phyloP scores from a whole-genome alignment of 2,329 filamentous ascomycete species.

The Paecilomyces sp. region DNA sequence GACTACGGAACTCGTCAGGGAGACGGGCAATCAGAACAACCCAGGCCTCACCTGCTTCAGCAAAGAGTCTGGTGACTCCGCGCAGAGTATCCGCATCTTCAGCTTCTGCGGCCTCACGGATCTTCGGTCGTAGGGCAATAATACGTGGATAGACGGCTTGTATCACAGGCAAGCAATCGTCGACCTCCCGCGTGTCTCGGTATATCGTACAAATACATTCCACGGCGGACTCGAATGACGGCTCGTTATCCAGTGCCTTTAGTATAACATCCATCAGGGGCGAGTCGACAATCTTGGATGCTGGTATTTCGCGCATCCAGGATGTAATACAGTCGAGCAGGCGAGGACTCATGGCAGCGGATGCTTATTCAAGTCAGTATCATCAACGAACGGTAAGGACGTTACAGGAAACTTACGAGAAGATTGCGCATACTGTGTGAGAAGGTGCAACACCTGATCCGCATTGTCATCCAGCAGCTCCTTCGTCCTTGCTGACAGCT shows the following conservation, averaged over 20 bases:
- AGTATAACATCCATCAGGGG: slow-evolving; percentile 77
- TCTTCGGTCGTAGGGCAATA: slow-evolving; percentile 67
- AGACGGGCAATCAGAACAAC: slow-evolving; percentile 83
- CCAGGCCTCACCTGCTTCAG: slow-evolving; percentile 92
- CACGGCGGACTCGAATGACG: slow-evolving; percentile 77
- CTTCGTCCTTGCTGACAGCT: slow-evolving; percentile 74
- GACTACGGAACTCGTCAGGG: slow-evolving; percentile 68
- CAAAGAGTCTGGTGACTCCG: slow-evolving; percentile 80
- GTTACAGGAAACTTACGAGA: slow-evolving; percentile 54
- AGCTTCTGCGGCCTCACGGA: slow-evolving; percentile 65
- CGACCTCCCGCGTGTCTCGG: slow-evolving; percentile 85
- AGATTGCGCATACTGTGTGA: slow-evolving; percentile 86
- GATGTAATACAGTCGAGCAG: slow-evolving; percentile 93
- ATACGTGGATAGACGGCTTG: slow-evolving; percentile 75
- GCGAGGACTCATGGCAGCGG: slow-evolving; percentile 77
- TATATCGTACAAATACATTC: slow-evolving; percentile 92
- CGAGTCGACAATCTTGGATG: slow-evolving; percentile 75
- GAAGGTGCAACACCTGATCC: slow-evolving; percentile 73
- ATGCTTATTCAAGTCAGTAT: slow-evolving; percentile 41
- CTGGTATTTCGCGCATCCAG: slow-evolving; percentile 89
- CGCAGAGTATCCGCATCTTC: slow-evolving; percentile 84
- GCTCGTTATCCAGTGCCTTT: slow-evolving; percentile 65
- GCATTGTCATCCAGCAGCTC: slow-evolving; percentile 90
- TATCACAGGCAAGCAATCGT: slow-evolving; percentile 78
- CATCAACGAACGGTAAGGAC: neutral